Base-by-base conservation (phyloP, 2,329 filamentous ascomycete genomes). In the Clarireedia sp. region DNA sequence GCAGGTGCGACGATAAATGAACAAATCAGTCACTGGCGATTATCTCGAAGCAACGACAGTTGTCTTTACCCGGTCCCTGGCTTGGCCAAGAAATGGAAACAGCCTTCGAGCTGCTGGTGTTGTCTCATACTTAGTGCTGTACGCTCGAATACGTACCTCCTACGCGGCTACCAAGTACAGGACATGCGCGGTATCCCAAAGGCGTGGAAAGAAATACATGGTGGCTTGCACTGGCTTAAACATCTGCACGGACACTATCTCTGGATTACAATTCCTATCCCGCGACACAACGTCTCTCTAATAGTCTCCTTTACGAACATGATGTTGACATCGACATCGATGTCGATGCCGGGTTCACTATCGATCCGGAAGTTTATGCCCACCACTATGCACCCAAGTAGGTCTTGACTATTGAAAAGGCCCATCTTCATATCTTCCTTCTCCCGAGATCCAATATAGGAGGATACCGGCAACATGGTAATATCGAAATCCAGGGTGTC, bases 21-120 rank as follows among this genome's bases (percentile, higher is more conserved):
- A 29, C 43, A 33, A 47, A 53, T 53, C 51, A 48, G 26, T 17
- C 19, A 24, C 8, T 17, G 38, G 6, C 37, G 17, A 40, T 36
- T 23, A 43, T 48, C 36, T 33, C 51, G 19, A 12, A 24, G 23
- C 36, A 54, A 46, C 48, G 19, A 48, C 37, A 48, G 24, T 54
- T 48, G 29, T 41, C 29, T 21, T 44, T n/a, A 54, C 51, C 51
- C 51, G 51, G 51, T 54, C 51, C 16, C 36, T 54, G 51, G 52
- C 45, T 54, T 50, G 44, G 52, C 45, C 52, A 54, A 54, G 52
- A 43, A 19, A 29, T 54, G 41, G 17, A n/a, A 33, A 44, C 19
- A 48, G 43, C 43, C 23, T 45, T 52, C 50, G 40, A 46, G 29
- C 12, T 36, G 19, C 29, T n/a, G 36, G 43, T 21, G 48, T 9